Conservation (phyloP, 129 eudicot species). For the Tagetes erecta region DNA sequence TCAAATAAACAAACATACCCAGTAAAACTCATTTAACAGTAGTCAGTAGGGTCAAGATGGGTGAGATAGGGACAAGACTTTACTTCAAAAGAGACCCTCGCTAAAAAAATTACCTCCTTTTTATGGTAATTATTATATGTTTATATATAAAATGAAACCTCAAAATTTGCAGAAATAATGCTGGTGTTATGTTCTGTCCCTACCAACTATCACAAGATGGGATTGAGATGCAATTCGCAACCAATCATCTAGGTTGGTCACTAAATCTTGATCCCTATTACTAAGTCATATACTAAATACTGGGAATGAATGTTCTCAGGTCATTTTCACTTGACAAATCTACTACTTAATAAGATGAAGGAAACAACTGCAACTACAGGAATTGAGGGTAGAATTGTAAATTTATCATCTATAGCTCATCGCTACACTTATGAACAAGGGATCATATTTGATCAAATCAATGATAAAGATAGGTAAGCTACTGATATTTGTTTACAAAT, state of each 20-base stretch:
- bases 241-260: constrained; percentile 71
- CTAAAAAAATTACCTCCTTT: too few relatives aligned
- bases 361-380: constrained; percentile 60
- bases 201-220: constrained; percentile 78
- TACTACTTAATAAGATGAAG: constrained; percentile 82
- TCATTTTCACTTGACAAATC: constrained; percentile 75
- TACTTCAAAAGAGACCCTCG: too few relatives aligned
- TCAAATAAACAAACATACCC: too few relatives aligned
- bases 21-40: too few relatives aligned
- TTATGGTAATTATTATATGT: background rate
- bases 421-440: constrained; percentile 60
- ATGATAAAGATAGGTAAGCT: constrained; percentile 58
- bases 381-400: constrained; percentile 74
- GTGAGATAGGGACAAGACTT: too few relatives aligned
- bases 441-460: constrained; percentile 59
- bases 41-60: too few relatives aligned
- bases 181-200: constrained; percentile 93
- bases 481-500: background rate
- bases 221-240: constrained; percentile 86
- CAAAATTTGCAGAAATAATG: constrained; percentile 72
- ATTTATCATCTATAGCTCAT: constrained; percentile 76
- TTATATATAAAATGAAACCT: background rate
- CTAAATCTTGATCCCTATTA: constrained; percentile 11
- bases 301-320: constrained; percentile 42
- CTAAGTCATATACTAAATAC: background rate